Evolutionary conservation across 192 early-diverging fungal species (phyloP).

Genomic region (Mortierella hygrophila): DNA sequence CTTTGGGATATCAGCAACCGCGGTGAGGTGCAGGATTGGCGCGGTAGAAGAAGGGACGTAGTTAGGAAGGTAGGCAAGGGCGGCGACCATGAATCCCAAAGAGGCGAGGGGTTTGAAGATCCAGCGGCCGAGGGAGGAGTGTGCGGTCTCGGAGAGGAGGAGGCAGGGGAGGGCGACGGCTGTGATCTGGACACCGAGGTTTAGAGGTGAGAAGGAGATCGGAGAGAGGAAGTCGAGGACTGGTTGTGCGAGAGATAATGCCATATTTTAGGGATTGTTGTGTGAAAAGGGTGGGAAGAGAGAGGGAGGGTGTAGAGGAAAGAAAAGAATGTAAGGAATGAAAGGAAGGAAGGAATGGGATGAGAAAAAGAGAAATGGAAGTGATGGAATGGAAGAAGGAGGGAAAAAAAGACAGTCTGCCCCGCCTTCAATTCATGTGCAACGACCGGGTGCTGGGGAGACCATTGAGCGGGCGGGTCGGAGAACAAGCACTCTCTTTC

Average conservation of each 20-base stretch:
- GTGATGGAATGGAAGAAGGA: background rate
- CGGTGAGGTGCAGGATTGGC: slow-evolving; percentile 4
- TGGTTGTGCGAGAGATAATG: slow-evolving; percentile 10
- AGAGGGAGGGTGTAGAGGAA: background rate
- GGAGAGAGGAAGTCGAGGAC: slow-evolving; percentile 29
- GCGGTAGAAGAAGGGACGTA: slow-evolving; percentile 10
- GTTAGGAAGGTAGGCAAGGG: slow-evolving; percentile 37
- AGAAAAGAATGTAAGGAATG: background rate
- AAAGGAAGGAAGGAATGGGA: background rate
- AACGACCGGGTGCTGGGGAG: too few relatives aligned
- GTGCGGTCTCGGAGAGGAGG: slow-evolving; percentile 29
- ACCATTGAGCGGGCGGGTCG: too few relatives aligned
- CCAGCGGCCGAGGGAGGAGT: slow-evolving; percentile 27
- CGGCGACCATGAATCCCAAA: slow-evolving; percentile 46
- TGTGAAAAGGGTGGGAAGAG: background rate
- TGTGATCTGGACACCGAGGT: slow-evolving; percentile 49
- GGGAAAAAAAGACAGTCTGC: too few relatives aligned
- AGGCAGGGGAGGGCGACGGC: slow-evolving; percentile 41
- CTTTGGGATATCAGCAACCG: background rate
- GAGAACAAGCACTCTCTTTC: too few relatives aligned
- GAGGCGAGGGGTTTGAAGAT: slow-evolving; percentile 51
- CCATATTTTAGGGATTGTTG: background rate
- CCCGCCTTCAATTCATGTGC: too few relatives aligned
- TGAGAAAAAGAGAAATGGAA: background rate
- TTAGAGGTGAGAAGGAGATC: slow-evolving; percentile 25